A percentile compares a stretch with the other conserved stretches of the same genome.
phyloP scores from a whole-genome alignment of 1,139 yeast genomes.

The Pichia sp. region DNA sequence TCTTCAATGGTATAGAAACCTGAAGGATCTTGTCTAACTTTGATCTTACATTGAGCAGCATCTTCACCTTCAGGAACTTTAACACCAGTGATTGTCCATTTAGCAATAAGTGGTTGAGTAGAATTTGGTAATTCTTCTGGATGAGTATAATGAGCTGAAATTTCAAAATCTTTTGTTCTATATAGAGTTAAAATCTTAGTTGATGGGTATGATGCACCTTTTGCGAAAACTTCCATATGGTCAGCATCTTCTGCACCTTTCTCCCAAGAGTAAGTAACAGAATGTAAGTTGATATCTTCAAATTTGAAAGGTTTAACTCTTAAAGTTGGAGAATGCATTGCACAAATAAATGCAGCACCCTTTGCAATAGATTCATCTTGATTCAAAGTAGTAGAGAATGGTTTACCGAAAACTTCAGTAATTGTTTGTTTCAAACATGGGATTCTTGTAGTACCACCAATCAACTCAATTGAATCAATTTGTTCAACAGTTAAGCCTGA shows the following conservation, averaged over 20 bases:
- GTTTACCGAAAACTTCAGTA: slow-evolving; percentile 76
- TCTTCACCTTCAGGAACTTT: slow-evolving; percentile 68
- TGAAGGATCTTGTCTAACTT: slow-evolving; percentile 94
- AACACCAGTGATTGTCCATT: slow-evolving; percentile 85
- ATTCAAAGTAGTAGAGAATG: slow-evolving; percentile 88
- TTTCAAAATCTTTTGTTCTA: slow-evolving; percentile 83
- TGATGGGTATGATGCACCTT: slow-evolving; percentile 87
- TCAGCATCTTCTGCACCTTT: slow-evolving; percentile 87
- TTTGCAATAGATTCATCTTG: slow-evolving; percentile 99
- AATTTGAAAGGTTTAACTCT: slow-evolving; percentile 98
- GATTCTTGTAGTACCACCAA: slow-evolving; percentile 98
- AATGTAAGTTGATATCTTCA: slow-evolving; percentile 86
- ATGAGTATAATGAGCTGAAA: slow-evolving; percentile 82
- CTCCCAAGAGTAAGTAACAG: slow-evolving; percentile 95
- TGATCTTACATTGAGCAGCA: slow-evolving; percentile 80
- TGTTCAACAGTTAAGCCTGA: slow-evolving; percentile 70
- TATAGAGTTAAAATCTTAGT: slow-evolving; percentile 91
- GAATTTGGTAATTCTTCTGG: slow-evolving; percentile 67
- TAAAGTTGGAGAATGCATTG: slow-evolving; percentile 97
- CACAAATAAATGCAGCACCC: slow-evolving; percentile 99
- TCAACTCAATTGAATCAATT: slow-evolving; percentile 83
- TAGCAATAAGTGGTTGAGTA: slow-evolving; percentile 61
- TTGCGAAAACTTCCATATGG: slow-evolving; percentile 94
- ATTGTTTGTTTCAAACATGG: slow-evolving; percentile 84
- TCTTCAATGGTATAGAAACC: slow-evolving; percentile 92